A percentile compares a stretch with the other conserved stretches of the same genome.
phyloP scores from a whole-genome alignment of 768 basidiomycete species.

The Gloeostereum incarnatum region DNA sequence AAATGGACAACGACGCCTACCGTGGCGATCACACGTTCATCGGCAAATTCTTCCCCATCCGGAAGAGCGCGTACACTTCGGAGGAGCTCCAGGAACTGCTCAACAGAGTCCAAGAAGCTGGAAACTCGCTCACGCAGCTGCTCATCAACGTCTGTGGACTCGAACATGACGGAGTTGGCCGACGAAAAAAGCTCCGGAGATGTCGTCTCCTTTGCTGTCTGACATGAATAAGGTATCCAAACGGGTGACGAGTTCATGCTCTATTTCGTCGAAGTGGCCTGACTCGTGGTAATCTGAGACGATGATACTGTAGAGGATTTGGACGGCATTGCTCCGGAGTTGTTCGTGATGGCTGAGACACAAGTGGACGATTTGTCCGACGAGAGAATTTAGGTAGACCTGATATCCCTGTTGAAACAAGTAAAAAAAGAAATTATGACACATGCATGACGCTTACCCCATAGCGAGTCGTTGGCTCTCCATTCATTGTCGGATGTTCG shows the following conservation, averaged over 20 bases:
- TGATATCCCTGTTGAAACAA: conserved; percentile 62
- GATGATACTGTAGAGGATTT: conserved; percentile 94
- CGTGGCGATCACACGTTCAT: conserved; percentile 91
- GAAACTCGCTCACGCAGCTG: conserved; percentile 70
- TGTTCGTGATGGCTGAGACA: conserved; percentile 95
- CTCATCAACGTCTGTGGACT: conserved; percentile 73
- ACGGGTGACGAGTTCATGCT: conserved; percentile 86
- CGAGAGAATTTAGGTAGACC: conserved; percentile 69
- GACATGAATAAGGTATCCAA: conserved; percentile 91
- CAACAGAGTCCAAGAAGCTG: conserved; percentile 80
- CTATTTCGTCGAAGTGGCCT: conserved; percentile 80
- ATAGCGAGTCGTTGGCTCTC: conserved; percentile 44
- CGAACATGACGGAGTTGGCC: conserved; percentile 84
- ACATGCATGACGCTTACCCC: conserved; percentile 42
- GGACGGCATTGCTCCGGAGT: conserved; percentile 81
- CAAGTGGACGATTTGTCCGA: conserved; percentile 84
- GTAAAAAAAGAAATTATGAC: conserved; percentile 6
- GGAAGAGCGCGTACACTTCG: conserved; percentile 83
- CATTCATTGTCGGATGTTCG: conserved; percentile 42
- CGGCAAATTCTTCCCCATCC: conserved; percentile 88
- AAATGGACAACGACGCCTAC: conserved; percentile 26
- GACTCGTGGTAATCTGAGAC: conserved; percentile 83
- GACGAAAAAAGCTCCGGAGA: conserved; percentile 89
- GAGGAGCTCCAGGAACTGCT: conserved; percentile 86
- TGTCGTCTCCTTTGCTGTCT: conserved; percentile 84